Percentiles rank a stretch among this genome's conserved stretches.
Evolutionary conservation across 2,329 filamentous ascomycete species (phyloP).

Genomic region (Tolypocladium inflatum): DNA sequence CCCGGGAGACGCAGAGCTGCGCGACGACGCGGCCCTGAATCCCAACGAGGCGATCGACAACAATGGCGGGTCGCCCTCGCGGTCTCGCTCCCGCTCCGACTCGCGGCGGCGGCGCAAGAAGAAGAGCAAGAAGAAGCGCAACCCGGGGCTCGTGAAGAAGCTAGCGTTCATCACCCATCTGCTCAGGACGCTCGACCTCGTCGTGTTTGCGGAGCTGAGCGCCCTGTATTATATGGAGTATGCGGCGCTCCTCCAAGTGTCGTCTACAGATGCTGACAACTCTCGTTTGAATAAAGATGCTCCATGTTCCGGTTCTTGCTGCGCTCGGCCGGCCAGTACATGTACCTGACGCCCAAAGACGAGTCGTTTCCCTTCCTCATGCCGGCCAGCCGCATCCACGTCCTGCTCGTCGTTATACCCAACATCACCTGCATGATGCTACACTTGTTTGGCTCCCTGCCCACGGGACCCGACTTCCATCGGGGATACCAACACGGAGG

Average conservation of each 20-base stretch:
- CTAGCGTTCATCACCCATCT: slow-evolving; percentile 51
- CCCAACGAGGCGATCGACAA: background rate
- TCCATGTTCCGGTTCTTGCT: slow-evolving; percentile 54
- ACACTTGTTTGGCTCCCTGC: slow-evolving; percentile 46
- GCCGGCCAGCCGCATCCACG: slow-evolving; percentile 46
- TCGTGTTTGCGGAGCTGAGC: slow-evolving; percentile 56
- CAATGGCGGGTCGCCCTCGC: slow-evolving; percentile 6
- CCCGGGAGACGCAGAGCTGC: background rate
- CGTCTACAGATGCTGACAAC: background rate
- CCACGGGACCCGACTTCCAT: slow-evolving; percentile 48
- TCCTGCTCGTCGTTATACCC: slow-evolving; percentile 47
- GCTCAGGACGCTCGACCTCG: slow-evolving; percentile 49
- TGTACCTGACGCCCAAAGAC: slow-evolving; percentile 55
- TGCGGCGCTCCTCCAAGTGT: slow-evolving; percentile 11
- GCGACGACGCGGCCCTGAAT: background rate
- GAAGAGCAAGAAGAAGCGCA: slow-evolving; percentile 25
- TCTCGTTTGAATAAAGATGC: slow-evolving; percentile 33
- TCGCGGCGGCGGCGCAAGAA: slow-evolving; percentile 25
- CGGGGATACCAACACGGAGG: slow-evolving; percentile 60
- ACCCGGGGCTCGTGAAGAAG: slow-evolving; percentile 43
- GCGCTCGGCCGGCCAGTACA: slow-evolving; percentile 48
- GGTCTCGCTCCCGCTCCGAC: slow-evolving; percentile 12
- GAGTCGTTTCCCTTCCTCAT: slow-evolving; percentile 45
- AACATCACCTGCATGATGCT: slow-evolving; percentile 52
- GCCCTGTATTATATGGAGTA: slow-evolving; percentile 65